Percentiles rank a stretch among this genome's conserved stretches.
Evolutionary conservation across 805 yeast species (phyloP).

Genomic region (Debaryomyces castellii): DNA sequence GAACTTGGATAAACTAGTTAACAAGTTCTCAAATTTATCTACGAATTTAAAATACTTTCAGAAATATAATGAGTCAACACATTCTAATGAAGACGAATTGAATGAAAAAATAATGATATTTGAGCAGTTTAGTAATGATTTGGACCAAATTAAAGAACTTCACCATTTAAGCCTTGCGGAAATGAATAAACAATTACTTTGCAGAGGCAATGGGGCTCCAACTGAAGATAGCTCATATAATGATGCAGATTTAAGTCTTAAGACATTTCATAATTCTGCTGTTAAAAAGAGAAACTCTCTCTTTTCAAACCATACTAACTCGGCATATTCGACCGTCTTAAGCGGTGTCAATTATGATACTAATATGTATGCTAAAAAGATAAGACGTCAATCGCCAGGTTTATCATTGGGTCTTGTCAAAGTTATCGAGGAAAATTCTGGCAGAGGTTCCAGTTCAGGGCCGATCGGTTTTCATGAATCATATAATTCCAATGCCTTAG

Average conservation of each 20-base stretch:
- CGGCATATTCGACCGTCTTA: neutral
- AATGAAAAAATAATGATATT: slow-evolving; percentile 38
- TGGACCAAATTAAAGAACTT: slow-evolving; percentile 26
- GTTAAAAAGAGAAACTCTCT: slow-evolving; percentile 25
- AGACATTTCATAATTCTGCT: slow-evolving; percentile 33
- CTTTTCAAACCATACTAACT: slow-evolving; percentile 4
- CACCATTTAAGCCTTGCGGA: slow-evolving; percentile 30
- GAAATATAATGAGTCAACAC: slow-evolving; percentile 35
- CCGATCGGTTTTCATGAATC: slow-evolving; percentile 18
- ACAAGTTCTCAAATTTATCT: slow-evolving; percentile 29
- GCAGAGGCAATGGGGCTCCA: neutral
- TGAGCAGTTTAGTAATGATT: slow-evolving; percentile 33
- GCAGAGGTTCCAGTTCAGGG: slow-evolving; percentile 11
- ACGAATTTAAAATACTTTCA: slow-evolving; percentile 37
- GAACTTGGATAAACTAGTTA: slow-evolving; percentile 25
- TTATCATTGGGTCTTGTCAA: slow-evolving; percentile 38
- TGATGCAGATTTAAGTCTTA: slow-evolving; percentile 7
- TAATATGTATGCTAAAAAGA: slow-evolving; percentile 16
- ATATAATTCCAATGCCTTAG: slow-evolving; percentile 36
- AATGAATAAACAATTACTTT: slow-evolving; percentile 15
- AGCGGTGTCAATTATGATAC: neutral
- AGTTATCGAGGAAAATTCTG: slow-evolving; percentile 35
- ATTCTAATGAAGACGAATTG: slow-evolving; percentile 20
- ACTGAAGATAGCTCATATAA: neutral
- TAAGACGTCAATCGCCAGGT: slow-evolving; percentile 35